These are phyloP conservation scores for Metschnikowia kunwiensis DNA, from an alignment of 805 yeast genomes.

Conservation along the genomic window DNA sequence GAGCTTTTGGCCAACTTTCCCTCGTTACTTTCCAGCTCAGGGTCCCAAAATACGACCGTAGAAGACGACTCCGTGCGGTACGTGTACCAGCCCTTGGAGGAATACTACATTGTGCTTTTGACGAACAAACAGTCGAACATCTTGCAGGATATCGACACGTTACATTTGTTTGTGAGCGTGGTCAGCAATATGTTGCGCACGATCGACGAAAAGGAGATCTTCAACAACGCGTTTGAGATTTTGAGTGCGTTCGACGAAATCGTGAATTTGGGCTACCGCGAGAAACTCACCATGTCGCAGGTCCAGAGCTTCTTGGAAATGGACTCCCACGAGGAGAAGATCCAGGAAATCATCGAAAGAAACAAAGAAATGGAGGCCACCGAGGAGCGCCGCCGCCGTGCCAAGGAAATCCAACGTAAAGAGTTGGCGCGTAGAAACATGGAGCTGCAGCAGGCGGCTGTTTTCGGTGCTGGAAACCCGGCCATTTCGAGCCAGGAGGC, in stretches of 20 bases:
- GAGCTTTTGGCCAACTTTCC: slow-evolving; percentile 86
- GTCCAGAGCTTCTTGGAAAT: slow-evolving; percentile 87
- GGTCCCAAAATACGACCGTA: slow-evolving; percentile 85
- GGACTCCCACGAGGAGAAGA: slow-evolving; percentile 98
- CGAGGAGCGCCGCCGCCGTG: slow-evolving; percentile 94
- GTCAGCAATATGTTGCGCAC: slow-evolving; percentile 69
- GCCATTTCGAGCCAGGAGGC: slow-evolving; percentile 5
- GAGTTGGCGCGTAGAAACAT: slow-evolving; percentile 65
- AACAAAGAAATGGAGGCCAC: slow-evolving; percentile 96
- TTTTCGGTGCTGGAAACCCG: slow-evolving; percentile 6
- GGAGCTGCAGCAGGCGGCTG: slow-evolving; percentile 36
- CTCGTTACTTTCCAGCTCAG: slow-evolving; percentile 62
- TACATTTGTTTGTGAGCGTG: slow-evolving; percentile 79
- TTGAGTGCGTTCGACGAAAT: slow-evolving; percentile 93
- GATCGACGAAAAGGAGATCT: slow-evolving; percentile 79
- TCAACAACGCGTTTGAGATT: slow-evolving; percentile 82
- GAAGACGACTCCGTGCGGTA: slow-evolving; percentile 91
- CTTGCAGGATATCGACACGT: slow-evolving; percentile 89
- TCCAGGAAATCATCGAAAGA: slow-evolving; percentile 95
- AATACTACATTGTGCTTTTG: slow-evolving; percentile 82
- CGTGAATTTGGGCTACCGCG: slow-evolving; percentile 84
- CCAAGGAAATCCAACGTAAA: slow-evolving; percentile 81
- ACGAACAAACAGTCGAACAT: slow-evolving; percentile 91
- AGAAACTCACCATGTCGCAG: slow-evolving; percentile 76
- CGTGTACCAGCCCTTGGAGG: slow-evolving; percentile 95